Conservation (phyloP, 2,329 filamentous ascomycete species). For the Xylaria digitata region DNA sequence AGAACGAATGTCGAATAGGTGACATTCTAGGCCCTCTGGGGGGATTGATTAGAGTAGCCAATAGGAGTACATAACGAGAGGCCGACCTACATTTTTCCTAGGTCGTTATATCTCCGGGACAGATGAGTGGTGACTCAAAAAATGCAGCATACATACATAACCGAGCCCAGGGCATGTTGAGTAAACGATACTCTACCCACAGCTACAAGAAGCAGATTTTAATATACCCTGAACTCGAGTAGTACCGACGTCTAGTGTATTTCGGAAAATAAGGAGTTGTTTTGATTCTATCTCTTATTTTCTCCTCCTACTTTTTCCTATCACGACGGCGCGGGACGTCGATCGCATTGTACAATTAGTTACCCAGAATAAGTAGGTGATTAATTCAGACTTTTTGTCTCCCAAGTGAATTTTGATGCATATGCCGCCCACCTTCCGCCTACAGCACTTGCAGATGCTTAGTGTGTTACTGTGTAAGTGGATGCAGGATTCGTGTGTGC, state of each 20-base stretch:
- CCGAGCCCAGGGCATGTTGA: constrained; percentile 30
- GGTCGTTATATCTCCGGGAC: constrained; percentile 28
- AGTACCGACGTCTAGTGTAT: constrained; percentile 6
- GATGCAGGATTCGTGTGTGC: constrained; percentile 20
- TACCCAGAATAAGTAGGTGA: constrained; percentile 19
- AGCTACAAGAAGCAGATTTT: constrained; percentile 11
- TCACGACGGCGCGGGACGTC: constrained; percentile 12
- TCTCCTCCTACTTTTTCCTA: constrained; percentile 2
- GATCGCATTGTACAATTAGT: constrained; percentile 9
- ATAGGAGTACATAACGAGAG: constrained; percentile 24
- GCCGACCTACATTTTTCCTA: constrained; percentile 14
- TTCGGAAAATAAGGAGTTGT: constrained; percentile 14
- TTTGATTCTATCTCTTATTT: not conserved
- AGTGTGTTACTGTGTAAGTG: constrained; percentile 24
- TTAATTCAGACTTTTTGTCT: constrained; percentile 29
- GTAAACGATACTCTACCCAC: constrained; percentile 16
- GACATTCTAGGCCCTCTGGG: constrained; percentile 22
- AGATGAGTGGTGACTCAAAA: constrained; percentile 15
- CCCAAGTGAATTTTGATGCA: constrained; percentile 30
- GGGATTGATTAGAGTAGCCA: constrained; percentile 17
- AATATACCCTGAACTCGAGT: constrained; percentile 10
- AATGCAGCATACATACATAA: constrained; percentile 28
- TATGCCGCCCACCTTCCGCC: constrained; percentile 33
- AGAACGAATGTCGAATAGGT: constrained; percentile 15
- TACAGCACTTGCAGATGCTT: constrained; percentile 27